A percentile compares a stretch with the other conserved stretches of the same genome.
These are phyloP conservation scores for Hypoxylon subgilvum DNA, from an alignment of 495 filamentous ascomycete genomes.

Conservation along the genomic window DNA sequence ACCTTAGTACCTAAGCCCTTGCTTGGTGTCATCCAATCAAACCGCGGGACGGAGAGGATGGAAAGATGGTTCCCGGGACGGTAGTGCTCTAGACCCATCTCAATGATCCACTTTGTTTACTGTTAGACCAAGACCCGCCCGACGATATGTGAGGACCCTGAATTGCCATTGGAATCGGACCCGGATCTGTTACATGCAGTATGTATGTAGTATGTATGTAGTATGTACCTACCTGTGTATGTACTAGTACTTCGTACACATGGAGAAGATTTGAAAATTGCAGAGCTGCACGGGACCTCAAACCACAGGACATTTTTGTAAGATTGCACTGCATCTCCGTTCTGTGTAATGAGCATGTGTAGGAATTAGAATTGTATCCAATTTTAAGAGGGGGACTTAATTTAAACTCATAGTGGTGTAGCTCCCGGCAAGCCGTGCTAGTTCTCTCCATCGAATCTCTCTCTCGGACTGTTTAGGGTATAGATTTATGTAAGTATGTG, in stretches of 20 bases:
- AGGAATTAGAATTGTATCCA: too few species aligned
- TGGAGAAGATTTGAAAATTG: background rate
- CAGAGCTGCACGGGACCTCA: background rate
- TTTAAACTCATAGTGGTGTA: slow-evolving; percentile 15
- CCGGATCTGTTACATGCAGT: slow-evolving; percentile 10
- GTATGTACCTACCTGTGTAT: too few species aligned
- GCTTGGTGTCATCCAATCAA: slow-evolving; percentile 8
- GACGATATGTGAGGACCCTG: slow-evolving; percentile 27
- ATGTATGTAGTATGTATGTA: too few species aligned
- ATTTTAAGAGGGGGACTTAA: too few species aligned
- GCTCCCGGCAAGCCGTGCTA: slow-evolving; percentile 8
- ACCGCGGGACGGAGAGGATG: background rate
- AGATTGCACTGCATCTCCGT: too few species aligned
- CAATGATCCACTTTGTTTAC: slow-evolving; percentile 18
- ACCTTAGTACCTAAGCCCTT: too few species aligned
- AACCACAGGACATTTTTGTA: slow-evolving; percentile 4
- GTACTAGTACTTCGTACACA: too few species aligned
- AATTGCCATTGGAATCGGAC: slow-evolving; percentile 20
- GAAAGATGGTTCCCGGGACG: slow-evolving; percentile 13
- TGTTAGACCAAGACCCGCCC: slow-evolving; percentile 13
- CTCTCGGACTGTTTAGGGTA: background rate
- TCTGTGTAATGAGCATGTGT: too few species aligned
- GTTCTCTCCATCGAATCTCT: slow-evolving; percentile 13
- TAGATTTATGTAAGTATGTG: background rate
- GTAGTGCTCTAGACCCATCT: slow-evolving; percentile 1